Percentiles rank a stretch among this genome's conserved stretches.
Evolutionary conservation across 2,329 filamentous ascomycete genomes (phyloP).

Genomic region (Rutstroemia sp.): DNA sequence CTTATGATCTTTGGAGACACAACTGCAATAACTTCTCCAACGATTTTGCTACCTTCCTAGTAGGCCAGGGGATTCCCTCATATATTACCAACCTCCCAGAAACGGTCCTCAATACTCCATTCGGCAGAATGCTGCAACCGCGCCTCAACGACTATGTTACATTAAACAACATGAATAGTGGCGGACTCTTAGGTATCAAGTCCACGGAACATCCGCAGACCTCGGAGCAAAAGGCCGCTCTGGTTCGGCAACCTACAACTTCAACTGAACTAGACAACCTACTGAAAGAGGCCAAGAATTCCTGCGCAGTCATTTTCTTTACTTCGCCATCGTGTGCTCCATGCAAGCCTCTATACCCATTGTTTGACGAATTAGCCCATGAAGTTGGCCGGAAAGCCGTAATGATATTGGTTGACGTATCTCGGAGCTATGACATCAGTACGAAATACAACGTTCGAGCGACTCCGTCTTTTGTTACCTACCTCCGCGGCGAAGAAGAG

Average conservation of each 20-base stretch:
- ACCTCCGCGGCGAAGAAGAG: slow-evolving; percentile 66
- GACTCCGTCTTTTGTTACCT: slow-evolving; percentile 86
- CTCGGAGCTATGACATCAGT: slow-evolving; percentile 55
- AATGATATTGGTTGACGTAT: slow-evolving; percentile 79
- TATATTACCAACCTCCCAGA: slow-evolving; percentile 82
- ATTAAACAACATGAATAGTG: slow-evolving; percentile 50
- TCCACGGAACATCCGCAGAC: slow-evolving; percentile 10
- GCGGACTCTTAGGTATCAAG: slow-evolving; percentile 26
- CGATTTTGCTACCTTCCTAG: slow-evolving; percentile 80
- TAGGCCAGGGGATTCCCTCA: slow-evolving; percentile 80
- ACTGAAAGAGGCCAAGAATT: slow-evolving; percentile 51
- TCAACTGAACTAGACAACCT: slow-evolving; percentile 53
- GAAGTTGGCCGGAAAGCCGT: slow-evolving; percentile 61
- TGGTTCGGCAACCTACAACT: slow-evolving; percentile 54
- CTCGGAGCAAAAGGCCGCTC: slow-evolving; percentile 29
- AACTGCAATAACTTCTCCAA: slow-evolving; percentile 99
- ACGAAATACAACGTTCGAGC: slow-evolving; percentile 60
- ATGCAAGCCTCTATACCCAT: slow-evolving; percentile 75
- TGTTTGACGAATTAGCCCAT: slow-evolving; percentile 72
- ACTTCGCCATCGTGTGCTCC: slow-evolving; percentile 81
- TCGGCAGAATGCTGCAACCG: slow-evolving; percentile 81
- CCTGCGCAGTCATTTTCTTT: slow-evolving; percentile 83
- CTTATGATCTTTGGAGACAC: slow-evolving; percentile 82
- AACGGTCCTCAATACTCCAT: slow-evolving; percentile 76
- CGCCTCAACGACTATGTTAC: slow-evolving; percentile 60